Evolutionary conservation across 2,329 filamentous ascomycete species (phyloP).

Genomic region (Aspergillus chevalieri): DNA sequence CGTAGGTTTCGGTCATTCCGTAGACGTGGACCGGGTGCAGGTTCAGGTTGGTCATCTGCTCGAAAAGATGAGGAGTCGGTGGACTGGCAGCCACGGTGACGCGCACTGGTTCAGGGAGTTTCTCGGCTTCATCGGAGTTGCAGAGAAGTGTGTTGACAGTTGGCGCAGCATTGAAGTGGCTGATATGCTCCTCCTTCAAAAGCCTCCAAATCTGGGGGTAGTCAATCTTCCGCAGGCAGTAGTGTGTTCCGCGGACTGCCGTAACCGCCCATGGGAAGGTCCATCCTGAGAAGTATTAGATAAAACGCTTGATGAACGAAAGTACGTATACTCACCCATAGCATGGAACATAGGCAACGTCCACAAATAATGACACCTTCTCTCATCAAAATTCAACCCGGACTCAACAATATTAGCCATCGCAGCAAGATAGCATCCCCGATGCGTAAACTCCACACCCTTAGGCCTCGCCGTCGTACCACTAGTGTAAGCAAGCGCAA

Average conservation of each 20-base stretch:
- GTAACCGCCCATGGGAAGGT: slow-evolving; percentile 92
- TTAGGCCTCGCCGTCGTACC: slow-evolving; percentile 90
- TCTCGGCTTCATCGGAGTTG: slow-evolving; percentile 66
- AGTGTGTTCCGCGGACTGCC: slow-evolving; percentile 86
- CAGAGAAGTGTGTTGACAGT: slow-evolving; percentile 95
- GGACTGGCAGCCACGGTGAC: slow-evolving; percentile 93
- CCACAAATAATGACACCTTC: slow-evolving; percentile 79
- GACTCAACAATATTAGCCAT: slow-evolving; percentile 84
- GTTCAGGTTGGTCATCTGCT: slow-evolving; percentile 85
- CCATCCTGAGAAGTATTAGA: slow-evolving; percentile 48
- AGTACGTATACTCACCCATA: slow-evolving; percentile 47
- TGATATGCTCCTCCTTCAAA: slow-evolving; percentile 78
- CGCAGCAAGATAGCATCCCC: slow-evolving; percentile 77
- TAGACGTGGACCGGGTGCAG: slow-evolving; percentile 90
- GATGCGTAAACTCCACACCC: slow-evolving; percentile 85
- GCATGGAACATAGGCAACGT: slow-evolving; percentile 81
- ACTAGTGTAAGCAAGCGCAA: slow-evolving; percentile 89
- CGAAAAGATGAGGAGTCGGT: slow-evolving; percentile 82
- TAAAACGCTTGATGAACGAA: background rate
- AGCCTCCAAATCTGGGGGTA: slow-evolving; percentile 89
- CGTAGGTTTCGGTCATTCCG: slow-evolving; percentile 82
- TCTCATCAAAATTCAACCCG: slow-evolving; percentile 65
- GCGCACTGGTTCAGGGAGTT: slow-evolving; percentile 62
- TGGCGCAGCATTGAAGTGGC: slow-evolving; percentile 91
- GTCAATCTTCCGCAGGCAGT: slow-evolving; percentile 90